These are phyloP conservation scores for Arthrobotrys entomopaga DNA, from an alignment of 2,329 filamentous ascomycete genomes.

Conservation along the genomic window DNA sequence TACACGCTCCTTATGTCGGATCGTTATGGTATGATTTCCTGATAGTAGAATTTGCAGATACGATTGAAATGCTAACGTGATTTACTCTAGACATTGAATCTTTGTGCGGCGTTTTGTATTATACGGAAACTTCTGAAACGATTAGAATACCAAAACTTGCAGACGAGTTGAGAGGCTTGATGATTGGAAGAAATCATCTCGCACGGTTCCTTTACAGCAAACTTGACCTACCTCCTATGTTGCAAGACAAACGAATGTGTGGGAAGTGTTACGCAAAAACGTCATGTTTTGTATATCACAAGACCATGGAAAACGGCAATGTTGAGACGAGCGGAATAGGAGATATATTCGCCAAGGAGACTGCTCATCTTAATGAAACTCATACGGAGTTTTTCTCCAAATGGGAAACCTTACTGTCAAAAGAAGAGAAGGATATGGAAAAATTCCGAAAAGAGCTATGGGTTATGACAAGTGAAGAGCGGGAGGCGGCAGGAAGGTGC, in stretches of 20 bases:
- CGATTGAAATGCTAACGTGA: background rate
- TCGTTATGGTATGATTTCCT: conserved; percentile 73
- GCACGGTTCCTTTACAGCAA: conserved; percentile 85
- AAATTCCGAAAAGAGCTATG: conserved; percentile 89
- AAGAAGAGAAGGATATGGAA: conserved; percentile 90
- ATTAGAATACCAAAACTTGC: conserved; percentile 85
- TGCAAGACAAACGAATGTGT: conserved; percentile 83
- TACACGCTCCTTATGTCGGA: conserved; percentile 94
- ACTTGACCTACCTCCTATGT: conserved; percentile 84
- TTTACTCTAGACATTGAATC: conserved; percentile 77
- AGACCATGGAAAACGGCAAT: conserved; percentile 78
- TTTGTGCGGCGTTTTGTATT: conserved; percentile 89
- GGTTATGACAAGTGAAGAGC: conserved; percentile 91
- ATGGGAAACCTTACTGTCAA: conserved; percentile 92
- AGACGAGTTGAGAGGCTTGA: conserved; percentile 92
- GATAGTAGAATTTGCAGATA: conserved; percentile 51
- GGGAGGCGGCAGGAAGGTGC: conserved; percentile 73
- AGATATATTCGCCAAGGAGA: conserved; percentile 81
- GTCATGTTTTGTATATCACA: conserved; percentile 92
- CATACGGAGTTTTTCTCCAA: conserved; percentile 89
- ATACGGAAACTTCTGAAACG: conserved; percentile 89
- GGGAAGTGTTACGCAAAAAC: conserved; percentile 89
- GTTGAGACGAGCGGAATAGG: conserved; percentile 83
- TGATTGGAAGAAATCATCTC: conserved; percentile 91
- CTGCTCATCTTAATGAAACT: conserved; percentile 77